These are phyloP conservation scores for Penicillium coffeae DNA, from an alignment of 495 filamentous ascomycete species.

Conservation along the genomic window DNA sequence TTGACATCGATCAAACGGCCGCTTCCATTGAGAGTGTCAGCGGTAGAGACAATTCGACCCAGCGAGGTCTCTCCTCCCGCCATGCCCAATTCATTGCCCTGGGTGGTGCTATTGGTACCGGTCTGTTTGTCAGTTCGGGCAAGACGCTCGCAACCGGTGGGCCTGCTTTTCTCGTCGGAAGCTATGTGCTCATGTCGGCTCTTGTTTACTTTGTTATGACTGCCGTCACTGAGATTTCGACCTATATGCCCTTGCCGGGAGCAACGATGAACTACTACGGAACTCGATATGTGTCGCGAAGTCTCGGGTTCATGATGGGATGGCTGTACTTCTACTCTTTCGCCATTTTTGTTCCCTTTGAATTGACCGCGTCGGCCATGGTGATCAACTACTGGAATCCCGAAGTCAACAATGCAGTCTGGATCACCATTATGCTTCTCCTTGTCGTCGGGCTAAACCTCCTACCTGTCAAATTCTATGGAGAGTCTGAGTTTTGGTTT, in stretches of 20 bases:
- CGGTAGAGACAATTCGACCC: no score
- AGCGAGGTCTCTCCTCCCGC: constrained; percentile 47
- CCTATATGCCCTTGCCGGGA: constrained; percentile 58
- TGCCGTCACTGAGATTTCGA: constrained; percentile 61
- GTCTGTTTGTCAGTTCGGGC: constrained; percentile 51
- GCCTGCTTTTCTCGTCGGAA: constrained; percentile 62
- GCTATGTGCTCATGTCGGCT: constrained; percentile 56
- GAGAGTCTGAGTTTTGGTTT: constrained; percentile 63
- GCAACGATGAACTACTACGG: constrained; percentile 59
- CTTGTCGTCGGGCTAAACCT: constrained; percentile 34
- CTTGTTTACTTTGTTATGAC: constrained; percentile 59
- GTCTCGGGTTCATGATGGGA: constrained; percentile 60
- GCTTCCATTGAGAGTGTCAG: no score
- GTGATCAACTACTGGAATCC: constrained; percentile 71
- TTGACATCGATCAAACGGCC: no score
- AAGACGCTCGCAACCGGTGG: constrained; percentile 57
- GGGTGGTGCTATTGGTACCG: constrained; percentile 68
- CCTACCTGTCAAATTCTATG: constrained; percentile 35
- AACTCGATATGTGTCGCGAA: constrained; percentile 56
- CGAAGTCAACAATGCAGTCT: constrained; percentile 26
- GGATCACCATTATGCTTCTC: constrained; percentile 40
- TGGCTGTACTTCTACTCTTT: constrained; percentile 57
- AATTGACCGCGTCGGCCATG: constrained; percentile 66
- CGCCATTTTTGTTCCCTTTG: constrained; percentile 65
- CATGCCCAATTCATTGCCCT: constrained; percentile 67